Percentiles rank a stretch among this genome's conserved stretches.
These are phyloP conservation scores for Penicillium olsonii DNA, from an alignment of 2,329 filamentous ascomycete species.

Conservation along the genomic window DNA sequence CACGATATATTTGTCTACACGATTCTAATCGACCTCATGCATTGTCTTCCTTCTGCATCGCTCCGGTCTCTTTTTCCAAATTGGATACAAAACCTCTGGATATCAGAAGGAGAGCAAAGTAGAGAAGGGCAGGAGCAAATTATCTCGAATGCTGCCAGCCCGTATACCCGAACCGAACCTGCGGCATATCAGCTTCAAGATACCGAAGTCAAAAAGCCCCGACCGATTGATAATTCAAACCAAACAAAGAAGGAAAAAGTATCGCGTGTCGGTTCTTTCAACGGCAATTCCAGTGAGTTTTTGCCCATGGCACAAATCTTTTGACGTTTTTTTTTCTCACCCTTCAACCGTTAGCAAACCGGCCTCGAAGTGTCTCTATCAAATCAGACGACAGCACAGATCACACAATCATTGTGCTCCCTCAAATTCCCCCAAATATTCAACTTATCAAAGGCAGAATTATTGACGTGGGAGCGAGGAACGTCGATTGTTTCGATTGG, in stretches of 20 bases:
- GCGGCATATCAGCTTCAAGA: constrained; percentile 2
- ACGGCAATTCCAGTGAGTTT: not conserved
- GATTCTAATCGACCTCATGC: not conserved
- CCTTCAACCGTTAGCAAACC: not conserved
- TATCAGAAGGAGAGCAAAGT: not conserved
- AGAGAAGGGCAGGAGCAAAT: not conserved
- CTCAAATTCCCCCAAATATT: not conserved
- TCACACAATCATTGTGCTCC: not conserved
- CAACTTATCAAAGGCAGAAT: constrained; percentile 1
- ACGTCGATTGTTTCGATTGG: not conserved
- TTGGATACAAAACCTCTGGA: not conserved
- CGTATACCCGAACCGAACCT: not conserved
- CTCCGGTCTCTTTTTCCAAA: constrained; percentile 3
- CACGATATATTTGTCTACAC: not conserved
- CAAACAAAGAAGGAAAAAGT: not conserved
- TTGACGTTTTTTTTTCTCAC: not conserved
- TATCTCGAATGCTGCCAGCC: not conserved
- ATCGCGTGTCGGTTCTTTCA: not conserved
- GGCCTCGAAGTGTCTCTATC: not conserved
- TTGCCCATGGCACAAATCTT: not conserved
- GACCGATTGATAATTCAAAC: not conserved
- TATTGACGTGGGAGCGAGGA: not conserved
- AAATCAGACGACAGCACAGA: constrained; percentile 1
- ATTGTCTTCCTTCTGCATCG: not conserved
- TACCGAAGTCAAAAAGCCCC: not conserved